These are phyloP conservation scores for Hapsidospora chrysogenum DNA, from an alignment of 495 filamentous ascomycete species.

Conservation along the genomic window DNA sequence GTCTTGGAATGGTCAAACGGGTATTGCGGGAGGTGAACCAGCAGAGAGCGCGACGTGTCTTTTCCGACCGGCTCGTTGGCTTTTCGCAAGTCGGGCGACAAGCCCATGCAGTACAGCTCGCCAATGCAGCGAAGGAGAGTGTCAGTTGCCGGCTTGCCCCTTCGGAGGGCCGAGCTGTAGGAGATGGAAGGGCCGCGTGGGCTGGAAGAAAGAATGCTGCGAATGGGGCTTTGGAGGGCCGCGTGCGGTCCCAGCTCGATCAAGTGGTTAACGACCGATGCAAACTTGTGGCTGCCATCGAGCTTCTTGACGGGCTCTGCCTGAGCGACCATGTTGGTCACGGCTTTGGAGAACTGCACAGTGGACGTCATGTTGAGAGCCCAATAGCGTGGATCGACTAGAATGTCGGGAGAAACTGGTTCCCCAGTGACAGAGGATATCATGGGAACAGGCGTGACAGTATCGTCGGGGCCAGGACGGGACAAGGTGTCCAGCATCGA, in stretches of 20 bases:
- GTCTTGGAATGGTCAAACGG: constrained; percentile 20
- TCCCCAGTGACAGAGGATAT: constrained; percentile 15
- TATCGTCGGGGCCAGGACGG: too few species aligned
- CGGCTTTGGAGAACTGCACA: constrained; percentile 26
- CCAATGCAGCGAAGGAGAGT: constrained; percentile 13
- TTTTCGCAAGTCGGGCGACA: constrained; percentile 7
- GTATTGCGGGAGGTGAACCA: constrained; percentile 16
- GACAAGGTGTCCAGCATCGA: too few species aligned
- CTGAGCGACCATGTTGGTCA: constrained; percentile 11
- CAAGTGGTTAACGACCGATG: constrained; percentile 9
- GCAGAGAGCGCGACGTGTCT: constrained; percentile 6
- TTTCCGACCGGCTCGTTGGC: constrained; percentile 13
- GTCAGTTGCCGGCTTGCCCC: constrained; percentile 9
- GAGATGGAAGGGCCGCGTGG: constrained; percentile 3
- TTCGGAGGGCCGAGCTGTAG: constrained; percentile 13
- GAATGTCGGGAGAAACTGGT: constrained; percentile 8
- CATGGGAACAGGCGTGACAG: constrained; percentile 19
- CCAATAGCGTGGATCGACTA: constrained; percentile 18
- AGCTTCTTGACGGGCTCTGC: constrained; percentile 14
- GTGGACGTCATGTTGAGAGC: constrained; percentile 26
- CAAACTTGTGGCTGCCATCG: constrained; percentile 3
- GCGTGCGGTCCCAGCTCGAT: constrained; percentile 44
- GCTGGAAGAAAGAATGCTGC: constrained; percentile 8
- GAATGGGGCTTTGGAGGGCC: constrained; percentile 32
- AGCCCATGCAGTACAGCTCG: constrained; percentile 15